These are phyloP conservation scores for Pezicula radicicola DNA, from an alignment of 2,329 filamentous ascomycete species.

Conservation along the genomic window DNA sequence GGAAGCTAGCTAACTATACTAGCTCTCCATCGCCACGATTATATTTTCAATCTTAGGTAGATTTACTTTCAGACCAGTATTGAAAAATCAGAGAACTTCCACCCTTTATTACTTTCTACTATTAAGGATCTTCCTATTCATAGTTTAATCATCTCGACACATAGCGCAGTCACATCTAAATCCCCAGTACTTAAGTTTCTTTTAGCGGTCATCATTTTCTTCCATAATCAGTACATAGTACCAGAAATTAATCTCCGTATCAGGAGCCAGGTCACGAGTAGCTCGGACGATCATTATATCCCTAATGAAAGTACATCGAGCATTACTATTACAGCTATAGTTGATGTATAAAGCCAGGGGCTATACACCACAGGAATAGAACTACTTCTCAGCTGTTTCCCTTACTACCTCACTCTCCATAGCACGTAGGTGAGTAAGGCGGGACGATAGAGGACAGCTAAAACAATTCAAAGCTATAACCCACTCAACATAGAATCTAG, in stretches of 20 bases:
- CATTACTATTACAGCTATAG: conserved; percentile 48
- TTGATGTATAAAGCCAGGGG: conserved; percentile 46
- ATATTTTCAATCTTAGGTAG: conserved; percentile 10
- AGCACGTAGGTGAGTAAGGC: conserved; percentile 19
- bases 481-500: conserved; percentile 41
- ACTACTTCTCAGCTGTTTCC: not conserved
- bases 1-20: conserved; percentile 19
- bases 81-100: not conserved
- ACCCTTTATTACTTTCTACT: not conserved
- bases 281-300: conserved; percentile 52
- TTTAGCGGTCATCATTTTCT: conserved; percentile 26
- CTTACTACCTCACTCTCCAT: not conserved
- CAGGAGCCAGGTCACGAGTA: conserved; percentile 34
- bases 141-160: conserved; percentile 25
- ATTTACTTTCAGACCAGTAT: not conserved
- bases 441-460: conserved; percentile 27
- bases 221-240: conserved; percentile 29
- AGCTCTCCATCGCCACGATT: conserved; percentile 14
- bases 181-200: conserved; percentile 31
- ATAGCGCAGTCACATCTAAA: conserved; percentile 39
- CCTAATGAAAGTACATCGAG: conserved; percentile 46
- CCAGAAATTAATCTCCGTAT: conserved; percentile 42
- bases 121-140: not conserved
- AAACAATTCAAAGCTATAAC: conserved; percentile 43
- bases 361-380: conserved; percentile 43